Conservation (phyloP, 805 yeast species). For the Cyberlindnera xylosilytica region DNA sequence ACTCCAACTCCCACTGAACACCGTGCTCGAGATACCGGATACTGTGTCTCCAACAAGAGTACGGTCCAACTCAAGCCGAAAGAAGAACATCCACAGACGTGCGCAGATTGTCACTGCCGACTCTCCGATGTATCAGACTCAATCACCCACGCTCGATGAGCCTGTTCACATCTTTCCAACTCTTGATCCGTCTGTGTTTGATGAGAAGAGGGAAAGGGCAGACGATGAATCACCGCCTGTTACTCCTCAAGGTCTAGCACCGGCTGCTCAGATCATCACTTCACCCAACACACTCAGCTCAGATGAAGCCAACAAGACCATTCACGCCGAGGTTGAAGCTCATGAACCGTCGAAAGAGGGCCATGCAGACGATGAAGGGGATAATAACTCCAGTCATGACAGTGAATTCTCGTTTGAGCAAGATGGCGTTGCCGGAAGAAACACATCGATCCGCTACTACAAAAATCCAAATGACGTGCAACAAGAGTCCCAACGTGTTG, state of each 20-base stretch:
- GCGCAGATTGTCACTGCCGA: slow-evolving; percentile 27
- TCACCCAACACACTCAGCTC: neutral
- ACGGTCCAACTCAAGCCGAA: slow-evolving; percentile 1
- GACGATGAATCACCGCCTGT: neutral
- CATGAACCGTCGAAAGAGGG: too few species aligned
- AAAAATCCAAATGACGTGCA: slow-evolving; percentile 29
- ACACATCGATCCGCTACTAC: slow-evolving; percentile 52
- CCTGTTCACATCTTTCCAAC: slow-evolving; percentile 9
- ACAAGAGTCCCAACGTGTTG: slow-evolving; percentile 15
- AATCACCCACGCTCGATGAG: slow-evolving; percentile 2
- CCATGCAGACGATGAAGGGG: slow-evolving; percentile 3
- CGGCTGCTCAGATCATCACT: slow-evolving; percentile 1
- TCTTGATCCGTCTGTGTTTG: slow-evolving; percentile 7
- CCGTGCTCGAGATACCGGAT: slow-evolving; percentile 22
- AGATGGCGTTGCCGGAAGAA: slow-evolving; percentile 44
- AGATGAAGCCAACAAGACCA: neutral
- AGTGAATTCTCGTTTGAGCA: slow-evolving; percentile 50
- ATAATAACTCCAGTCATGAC: slow-evolving; percentile 10
- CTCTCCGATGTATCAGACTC: slow-evolving; percentile 3
- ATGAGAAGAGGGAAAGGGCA: neutral
- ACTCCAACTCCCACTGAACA: slow-evolving; percentile 18
- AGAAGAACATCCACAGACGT: slow-evolving; percentile 22
- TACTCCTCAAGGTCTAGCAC: slow-evolving; percentile 4
- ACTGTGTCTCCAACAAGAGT: slow-evolving; percentile 1
- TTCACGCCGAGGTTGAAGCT: neutral